Evolutionary conservation across 1,139 yeast species (phyloP), one percentile per base, ranked within the genome.

Genomic region (Kodamaea fungicola): DNA sequence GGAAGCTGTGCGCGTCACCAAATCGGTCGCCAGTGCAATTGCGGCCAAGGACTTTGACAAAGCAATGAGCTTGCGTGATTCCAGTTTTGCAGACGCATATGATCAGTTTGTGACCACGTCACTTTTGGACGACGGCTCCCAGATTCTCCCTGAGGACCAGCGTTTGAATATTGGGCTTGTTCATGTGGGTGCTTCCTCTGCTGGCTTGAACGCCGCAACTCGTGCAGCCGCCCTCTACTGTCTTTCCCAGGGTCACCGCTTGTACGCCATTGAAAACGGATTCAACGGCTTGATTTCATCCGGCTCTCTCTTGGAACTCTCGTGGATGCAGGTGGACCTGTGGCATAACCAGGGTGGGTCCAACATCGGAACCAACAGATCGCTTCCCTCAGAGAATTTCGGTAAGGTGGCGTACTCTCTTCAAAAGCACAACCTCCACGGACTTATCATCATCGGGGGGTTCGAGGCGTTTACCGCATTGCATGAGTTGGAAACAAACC

Each of bases 131-230:
- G 89, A 83, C 53, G 80, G 75, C 53, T 39, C 75, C 74, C 22
- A 61, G 52, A 39, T 58, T 2, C 67, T 83, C 42, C 86, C 89
- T 6, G 63, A 54, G 13, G 67, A 63, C 21, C 64, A 82, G 50
- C 69, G 83, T 46, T 69, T 80, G 50, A 78, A 75, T 46, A 77
- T 90, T 50, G 98, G 95, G 42, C 76, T 83, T 39, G 75, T 84
- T 29, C 85, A 83, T 50, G 82, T 83, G 32, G 94, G 94, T 50
- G 94, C 94, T 1, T 89, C 92, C 22, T 84, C 90, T 12, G 86
- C 89, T 40, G 92, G 89, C 38, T 73, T 84, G 76, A 84, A 84
- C 49, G 75, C 86, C 39, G 89, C 89, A 2, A 83, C 84, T 10
- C 75, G 83, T 54, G 80, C 92, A 19, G 83, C 83, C 57, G 83